Base-by-base conservation (phyloP, 345 rosid genomes). In the Aquilaria malaccensis region DNA sequence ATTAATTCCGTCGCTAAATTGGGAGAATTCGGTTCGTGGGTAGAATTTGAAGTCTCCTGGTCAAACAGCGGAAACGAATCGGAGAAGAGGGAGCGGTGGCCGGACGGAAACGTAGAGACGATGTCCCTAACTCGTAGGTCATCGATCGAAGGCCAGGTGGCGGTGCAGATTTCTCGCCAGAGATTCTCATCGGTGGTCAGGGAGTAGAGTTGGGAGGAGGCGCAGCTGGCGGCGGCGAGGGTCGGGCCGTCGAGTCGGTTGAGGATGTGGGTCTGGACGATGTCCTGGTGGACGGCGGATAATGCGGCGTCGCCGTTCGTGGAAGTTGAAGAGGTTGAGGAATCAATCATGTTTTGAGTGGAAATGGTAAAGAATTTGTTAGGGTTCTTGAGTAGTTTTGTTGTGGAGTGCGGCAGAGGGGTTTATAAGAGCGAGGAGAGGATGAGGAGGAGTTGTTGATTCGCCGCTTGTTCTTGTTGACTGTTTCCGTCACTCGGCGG, bases 221-320 rank as follows among this genome's bases (percentile, higher is more conserved):
- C 70, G 66, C 79, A 81, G 67, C 85, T 64, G 37, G 74, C 47
- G 33, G 96, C 60, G 11, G 82, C 82, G 33, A 91, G 83, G 22
- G 93, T 55, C 2, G 82, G 76, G 54, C 93, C 93, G 68, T 91
- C 93, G 56, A 91, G 93, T 33, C 81, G 82, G 22, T 83, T 70
- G 70, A 91, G 61, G 85, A 91, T 74, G 58, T 80, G 80, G 58
- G 83, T 52, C 11, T 52, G 72, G 57, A 91, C 54, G 62, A 87
- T 71, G 70, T 91, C 97, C 0, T 71, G 71, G 52, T 78, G 90
- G 65, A 91, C 53, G 65, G 81, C 9, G 69, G 77, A 69, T 77
- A 85, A 66, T 29, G 71, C 65, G 47, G 30, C 0, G 61, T 53
- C 41, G 43, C 56, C 52, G 63, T 63, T 2, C 10, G 49, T 1